Percentiles rank a stretch among this genome's conserved stretches.
These are phyloP conservation scores for Hypoxylon sp. DNA, from an alignment of 2,329 filamentous ascomycete species.

Conservation along the genomic window DNA sequence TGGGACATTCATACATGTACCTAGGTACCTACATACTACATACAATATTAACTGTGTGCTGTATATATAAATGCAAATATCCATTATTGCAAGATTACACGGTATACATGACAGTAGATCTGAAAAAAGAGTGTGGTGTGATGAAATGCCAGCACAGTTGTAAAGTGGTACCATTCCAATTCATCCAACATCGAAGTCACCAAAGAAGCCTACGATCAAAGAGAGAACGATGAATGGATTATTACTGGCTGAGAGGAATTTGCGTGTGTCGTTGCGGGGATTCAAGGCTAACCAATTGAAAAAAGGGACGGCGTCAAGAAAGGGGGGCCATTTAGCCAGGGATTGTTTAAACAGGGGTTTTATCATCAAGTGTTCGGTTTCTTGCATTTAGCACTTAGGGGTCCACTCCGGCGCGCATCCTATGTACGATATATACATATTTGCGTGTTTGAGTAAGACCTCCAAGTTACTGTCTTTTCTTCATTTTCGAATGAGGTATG, in stretches of 20 bases:
- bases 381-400: slow-evolving; percentile 13
- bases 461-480: no score
- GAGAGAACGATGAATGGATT: slow-evolving; percentile 1
- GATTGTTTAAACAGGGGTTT: slow-evolving; percentile 29
- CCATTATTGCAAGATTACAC: neutral
- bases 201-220: neutral
- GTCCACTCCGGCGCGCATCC: no score
- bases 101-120: slow-evolving; percentile 13
- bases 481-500: no score
- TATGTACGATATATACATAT: no score
- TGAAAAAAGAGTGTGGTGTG: slow-evolving; percentile 26
- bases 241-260: slow-evolving; percentile 21
- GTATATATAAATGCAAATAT: neutral
- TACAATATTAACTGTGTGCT: no score
- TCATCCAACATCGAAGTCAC: neutral
- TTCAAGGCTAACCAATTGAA: slow-evolving; percentile 24
- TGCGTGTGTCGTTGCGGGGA: slow-evolving; percentile 25
- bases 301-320: neutral
- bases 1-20: no score
- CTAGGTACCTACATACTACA: neutral
- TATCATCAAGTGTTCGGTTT: slow-evolving; percentile 9
- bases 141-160: slow-evolving; percentile 33
- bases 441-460: no score
- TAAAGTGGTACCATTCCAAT: slow-evolving; percentile 30
- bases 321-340: slow-evolving; percentile 16